Evolutionary conservation across 768 basidiomycete species (phyloP), one percentile per base, ranked within the genome.

Genomic region (Podaxis sp.): DNA sequence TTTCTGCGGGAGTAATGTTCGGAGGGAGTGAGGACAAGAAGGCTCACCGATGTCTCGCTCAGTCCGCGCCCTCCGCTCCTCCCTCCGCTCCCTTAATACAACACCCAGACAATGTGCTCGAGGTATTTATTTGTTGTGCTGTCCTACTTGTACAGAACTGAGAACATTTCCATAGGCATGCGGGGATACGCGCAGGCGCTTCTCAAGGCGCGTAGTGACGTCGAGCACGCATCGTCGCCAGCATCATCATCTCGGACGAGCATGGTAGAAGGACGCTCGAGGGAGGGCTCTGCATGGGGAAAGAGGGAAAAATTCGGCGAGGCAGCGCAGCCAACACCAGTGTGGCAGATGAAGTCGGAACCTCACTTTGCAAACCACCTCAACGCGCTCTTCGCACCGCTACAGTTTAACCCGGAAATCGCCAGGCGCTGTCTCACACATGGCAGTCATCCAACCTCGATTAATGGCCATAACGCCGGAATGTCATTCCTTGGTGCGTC

Each of bases 341-440:
- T 62, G 15, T 56, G 37, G 48, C 30, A 62, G 55, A 30, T 62
- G 20, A 56, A 56, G 15, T 10, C 36, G 13, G 61, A 62, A 22
- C 48, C 61, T 15, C 61, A 40, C 10, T 62, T 86, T 46, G 72
- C 81, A 28, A 75, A 81, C 37, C 88, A 93, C 72, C 78, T 91
- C 40, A 80, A 85, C 67, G 76, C 79, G 37, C 75, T 90, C 57
- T 92, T 91, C 66, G 74, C 82, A 3, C 83, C 87, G 13, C 77
- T 94, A 53, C 76, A 83, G 54, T 94, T 95, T 72, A 85, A 89
- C 12, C 78, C 80, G 4, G 88, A 90, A 66, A 78, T 93, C 51
- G 88, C 90, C 7, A 80, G 80, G 66, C 85, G 92, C 63, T 80
- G 91, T 65, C 76, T 94, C 66, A 95, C 93, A 2, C 93, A 95